A percentile compares a stretch with the other conserved stretches of the same genome.
Evolutionary conservation across 2,329 filamentous ascomycete species (phyloP).

Genomic region (Ceratocystis albifundus): DNA sequence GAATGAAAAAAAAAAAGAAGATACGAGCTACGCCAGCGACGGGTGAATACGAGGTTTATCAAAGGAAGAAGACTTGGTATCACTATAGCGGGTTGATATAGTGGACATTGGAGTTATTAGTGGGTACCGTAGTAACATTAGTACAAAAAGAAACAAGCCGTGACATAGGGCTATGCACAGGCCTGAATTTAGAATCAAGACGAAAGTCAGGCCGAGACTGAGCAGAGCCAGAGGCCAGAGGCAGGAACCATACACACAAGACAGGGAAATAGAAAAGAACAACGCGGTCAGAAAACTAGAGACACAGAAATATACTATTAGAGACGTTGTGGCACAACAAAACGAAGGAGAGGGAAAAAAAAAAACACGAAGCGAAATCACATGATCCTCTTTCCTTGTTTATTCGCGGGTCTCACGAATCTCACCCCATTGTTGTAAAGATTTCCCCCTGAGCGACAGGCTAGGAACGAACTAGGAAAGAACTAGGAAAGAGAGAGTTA

Average conservation of each 20-base stretch:
- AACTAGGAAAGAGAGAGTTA: neutral
- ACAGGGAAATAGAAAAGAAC: neutral
- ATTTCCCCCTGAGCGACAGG: neutral
- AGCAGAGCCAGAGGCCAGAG: neutral
- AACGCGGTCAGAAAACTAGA: neutral
- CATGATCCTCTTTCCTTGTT: neutral
- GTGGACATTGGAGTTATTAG: neutral
- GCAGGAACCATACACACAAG: neutral
- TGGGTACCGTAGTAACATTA: neutral
- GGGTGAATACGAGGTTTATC: conserved; percentile 1
- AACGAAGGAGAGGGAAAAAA: neutral
- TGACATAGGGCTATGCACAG: conserved; percentile 8
- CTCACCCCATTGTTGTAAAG: neutral
- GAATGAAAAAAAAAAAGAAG: neutral
- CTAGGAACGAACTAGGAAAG: neutral
- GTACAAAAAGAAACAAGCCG: neutral
- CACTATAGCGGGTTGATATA: neutral
- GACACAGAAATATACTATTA: neutral
- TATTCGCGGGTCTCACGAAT: neutral
- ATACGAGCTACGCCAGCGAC: neutral
- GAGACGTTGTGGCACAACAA: neutral
- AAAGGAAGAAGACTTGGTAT: neutral
- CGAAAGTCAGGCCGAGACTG: neutral
- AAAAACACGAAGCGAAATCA: neutral
- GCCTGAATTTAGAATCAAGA: neutral